Evolutionary conservation across 2,329 filamentous ascomycete genomes (phyloP).

Genomic region (Phialophora expanda): DNA sequence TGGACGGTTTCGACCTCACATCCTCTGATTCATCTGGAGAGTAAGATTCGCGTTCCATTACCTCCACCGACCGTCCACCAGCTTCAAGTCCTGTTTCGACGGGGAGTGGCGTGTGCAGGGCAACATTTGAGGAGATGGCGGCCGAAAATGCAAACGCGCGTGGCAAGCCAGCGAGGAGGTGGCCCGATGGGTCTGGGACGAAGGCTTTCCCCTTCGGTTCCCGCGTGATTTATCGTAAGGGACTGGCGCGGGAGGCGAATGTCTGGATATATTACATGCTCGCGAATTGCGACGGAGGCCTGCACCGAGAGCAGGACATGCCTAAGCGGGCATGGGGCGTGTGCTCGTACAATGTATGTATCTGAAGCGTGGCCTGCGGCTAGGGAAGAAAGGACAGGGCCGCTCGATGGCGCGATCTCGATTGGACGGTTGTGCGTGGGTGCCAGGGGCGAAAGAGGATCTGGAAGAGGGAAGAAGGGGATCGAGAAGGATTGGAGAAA

Average conservation of each 20-base stretch:
- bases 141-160: conserved; percentile 13
- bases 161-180: conserved; percentile 22
- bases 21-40: conserved; percentile 25
- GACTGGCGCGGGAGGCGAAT: conserved; percentile 21
- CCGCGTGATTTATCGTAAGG: conserved; percentile 14
- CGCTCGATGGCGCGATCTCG: conserved; percentile 9
- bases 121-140: conserved; percentile 29
- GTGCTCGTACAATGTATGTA: conserved; percentile 19
- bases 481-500: conserved; percentile 27
- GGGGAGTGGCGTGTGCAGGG: conserved; percentile 23
- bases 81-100: conserved; percentile 29
- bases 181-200: conserved; percentile 18
- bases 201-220: conserved; percentile 8
- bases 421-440: conserved; percentile 9
- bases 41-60: conserved; percentile 27
- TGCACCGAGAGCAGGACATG: conserved; percentile 27
- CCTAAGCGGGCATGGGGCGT: conserved; percentile 29
- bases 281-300: conserved; percentile 26
- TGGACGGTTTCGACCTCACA: conserved; percentile 20
- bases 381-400: conserved; percentile 20
- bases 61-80: conserved; percentile 25
- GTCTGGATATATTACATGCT: conserved; percentile 29
- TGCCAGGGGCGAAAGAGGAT: conserved; percentile 19
- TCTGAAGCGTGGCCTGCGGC: conserved; percentile 14
- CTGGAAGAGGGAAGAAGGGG: conserved; percentile 21